Percentiles rank a stretch among this genome's conserved stretches.
These are phyloP conservation scores for Citrullus colocynthis DNA, from an alignment of 306 rosid genomes.

Conservation along the genomic window DNA sequence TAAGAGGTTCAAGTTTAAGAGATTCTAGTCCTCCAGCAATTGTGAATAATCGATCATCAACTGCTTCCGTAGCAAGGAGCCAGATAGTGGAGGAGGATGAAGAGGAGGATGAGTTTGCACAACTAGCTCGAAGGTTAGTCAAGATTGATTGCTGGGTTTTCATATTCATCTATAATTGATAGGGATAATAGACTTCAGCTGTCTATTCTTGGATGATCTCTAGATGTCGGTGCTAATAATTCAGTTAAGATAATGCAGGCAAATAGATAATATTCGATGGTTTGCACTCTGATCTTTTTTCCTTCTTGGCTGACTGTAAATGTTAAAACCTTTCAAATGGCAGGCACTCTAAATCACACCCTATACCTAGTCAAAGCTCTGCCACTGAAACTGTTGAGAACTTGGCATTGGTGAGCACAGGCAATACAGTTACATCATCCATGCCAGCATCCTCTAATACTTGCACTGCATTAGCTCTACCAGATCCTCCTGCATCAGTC, in stretches of 20 bases:
- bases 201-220: not conserved
- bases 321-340: constrained; percentile 10
- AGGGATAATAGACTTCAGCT: not conserved
- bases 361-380: constrained; percentile 28
- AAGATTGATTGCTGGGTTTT: not conserved
- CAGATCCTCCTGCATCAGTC: constrained; percentile 46
- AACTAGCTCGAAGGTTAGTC: constrained; percentile 79
- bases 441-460: constrained; percentile 26
- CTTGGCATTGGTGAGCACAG: constrained; percentile 19
- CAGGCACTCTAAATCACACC: constrained; percentile 64
- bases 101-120: constrained; percentile 90
- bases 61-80: constrained; percentile 18
- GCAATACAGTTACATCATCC: constrained; percentile 18
- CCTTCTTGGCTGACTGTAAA: not conserved
- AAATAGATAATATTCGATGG: not conserved
- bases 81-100: constrained; percentile 63
- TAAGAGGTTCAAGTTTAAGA: constrained; percentile 22
- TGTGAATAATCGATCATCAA: constrained; percentile 23
- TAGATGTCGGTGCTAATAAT: not conserved
- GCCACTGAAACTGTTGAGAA: constrained; percentile 23
- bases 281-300: not conserved
- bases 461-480: constrained; percentile 48
- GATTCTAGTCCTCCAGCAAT: constrained; percentile 33
- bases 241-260: not conserved
- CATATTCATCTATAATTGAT: not conserved